phyloP scores from a whole-genome alignment of 2,329 filamentous ascomycete species.

The Ustilaginoidea virens region DNA sequence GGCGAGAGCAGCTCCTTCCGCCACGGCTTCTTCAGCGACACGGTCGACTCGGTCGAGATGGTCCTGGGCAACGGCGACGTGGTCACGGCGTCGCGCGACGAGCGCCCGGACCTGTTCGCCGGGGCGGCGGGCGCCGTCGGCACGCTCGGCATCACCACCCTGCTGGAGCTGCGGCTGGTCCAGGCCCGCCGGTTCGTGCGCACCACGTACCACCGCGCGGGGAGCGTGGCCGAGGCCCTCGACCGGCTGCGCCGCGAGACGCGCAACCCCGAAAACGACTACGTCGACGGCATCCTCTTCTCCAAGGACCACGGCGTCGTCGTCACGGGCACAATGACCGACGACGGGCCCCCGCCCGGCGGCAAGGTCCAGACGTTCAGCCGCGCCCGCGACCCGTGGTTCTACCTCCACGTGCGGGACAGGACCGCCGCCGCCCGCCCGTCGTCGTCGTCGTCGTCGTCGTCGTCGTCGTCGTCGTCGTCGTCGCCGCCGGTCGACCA shows the following conservation, averaged over 20 bases:
- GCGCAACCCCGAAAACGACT: slow-evolving; percentile 36
- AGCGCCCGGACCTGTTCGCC: slow-evolving; percentile 41
- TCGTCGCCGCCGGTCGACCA: slow-evolving; percentile 28
- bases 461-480: slow-evolving; percentile 5
- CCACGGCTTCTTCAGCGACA: slow-evolving; percentile 57
- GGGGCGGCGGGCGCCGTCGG: slow-evolving; percentile 54
- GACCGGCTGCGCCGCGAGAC: slow-evolving; percentile 33
- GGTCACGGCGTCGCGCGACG: slow-evolving; percentile 30
- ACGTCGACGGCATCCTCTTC: slow-evolving; percentile 60
- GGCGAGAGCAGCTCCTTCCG: slow-evolving; percentile 57
- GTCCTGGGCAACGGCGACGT: slow-evolving; percentile 52
- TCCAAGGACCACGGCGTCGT: slow-evolving; percentile 46
- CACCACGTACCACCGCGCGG: slow-evolving; percentile 42
- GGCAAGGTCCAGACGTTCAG: slow-evolving; percentile 36
- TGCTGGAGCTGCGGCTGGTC: slow-evolving; percentile 48
- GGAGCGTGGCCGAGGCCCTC: slow-evolving; percentile 31
- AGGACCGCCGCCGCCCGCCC: slow-evolving; percentile 14
- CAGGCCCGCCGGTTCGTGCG: slow-evolving; percentile 45
- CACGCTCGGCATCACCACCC: slow-evolving; percentile 50
- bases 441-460: slow-evolving; percentile 3
- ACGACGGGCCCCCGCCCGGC: slow-evolving; percentile 26
- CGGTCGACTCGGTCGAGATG: slow-evolving; percentile 49
- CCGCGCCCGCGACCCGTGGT: slow-evolving; percentile 55
- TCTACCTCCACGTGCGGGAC: slow-evolving; percentile 53
- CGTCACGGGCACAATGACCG: slow-evolving; percentile 45